Percentiles rank a stretch among this genome's conserved stretches.
phyloP scores from a whole-genome alignment of 2,329 filamentous ascomycete genomes.

The Metarhizium guizhouense region DNA sequence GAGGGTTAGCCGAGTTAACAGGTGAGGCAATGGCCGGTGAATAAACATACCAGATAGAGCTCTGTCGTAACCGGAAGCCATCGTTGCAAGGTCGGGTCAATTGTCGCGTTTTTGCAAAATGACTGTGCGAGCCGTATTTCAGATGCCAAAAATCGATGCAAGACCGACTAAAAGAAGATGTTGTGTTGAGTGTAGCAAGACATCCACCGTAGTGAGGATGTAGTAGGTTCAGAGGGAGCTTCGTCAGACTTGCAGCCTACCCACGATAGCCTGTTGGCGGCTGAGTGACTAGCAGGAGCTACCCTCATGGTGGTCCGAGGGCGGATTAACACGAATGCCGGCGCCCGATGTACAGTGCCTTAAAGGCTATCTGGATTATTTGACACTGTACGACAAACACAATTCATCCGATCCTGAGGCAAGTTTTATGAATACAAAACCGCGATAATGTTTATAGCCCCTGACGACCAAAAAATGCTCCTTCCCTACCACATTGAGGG shows the following conservation, averaged over 20 bases:
- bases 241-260: conserved; percentile 32
- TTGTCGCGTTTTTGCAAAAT: background rate
- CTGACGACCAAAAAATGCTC: too few species aligned
- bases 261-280: conserved; percentile 4
- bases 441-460: too few species aligned
- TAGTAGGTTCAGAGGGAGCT: conserved; percentile 17
- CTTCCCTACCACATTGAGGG: too few species aligned
- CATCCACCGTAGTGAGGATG: conserved; percentile 1
- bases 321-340: conserved; percentile 3
- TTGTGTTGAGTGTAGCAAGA: conserved; percentile 7
- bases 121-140: background rate
- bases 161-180: background rate
- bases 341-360: background rate
- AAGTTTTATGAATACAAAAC: too few species aligned
- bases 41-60: conserved; percentile 83
- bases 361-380: background rate
- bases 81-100: conserved; percentile 18
- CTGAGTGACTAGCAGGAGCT: background rate
- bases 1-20: conserved; percentile 22
- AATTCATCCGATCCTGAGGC: too few species aligned
- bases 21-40: conserved; percentile 3
- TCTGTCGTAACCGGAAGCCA: conserved; percentile 98
- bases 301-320: background rate
- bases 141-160: background rate
- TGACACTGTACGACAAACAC: background rate